Evolutionary conservation across 208 protist species (phyloP), one percentile per base, ranked within the genome.

Genomic region (Trypanosoma avium): DNA sequence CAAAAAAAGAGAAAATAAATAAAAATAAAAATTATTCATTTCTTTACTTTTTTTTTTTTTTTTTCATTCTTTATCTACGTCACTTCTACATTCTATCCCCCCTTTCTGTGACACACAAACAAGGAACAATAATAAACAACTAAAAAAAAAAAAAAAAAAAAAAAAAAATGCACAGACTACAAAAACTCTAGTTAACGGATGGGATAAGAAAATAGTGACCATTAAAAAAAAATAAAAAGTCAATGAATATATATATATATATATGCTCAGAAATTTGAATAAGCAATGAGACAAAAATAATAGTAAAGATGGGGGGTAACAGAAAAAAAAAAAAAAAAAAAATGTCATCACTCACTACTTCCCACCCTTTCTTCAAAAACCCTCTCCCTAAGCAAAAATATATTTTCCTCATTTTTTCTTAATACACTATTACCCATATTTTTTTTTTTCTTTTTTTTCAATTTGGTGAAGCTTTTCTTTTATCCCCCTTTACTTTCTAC

Each of bases 271-370:
- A n/a, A n/a, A n/a, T n/a, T n/a, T n/a, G n/a, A n/a, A n/a, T n/a
- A n/a, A n/a, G n/a, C n/a, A n/a, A n/a, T n/a, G 3, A 68, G 17
- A 50, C 35, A 47, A 78, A 46, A 33, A 52, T 43, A 36, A 53
- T 27, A 71, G 33, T 17, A 38, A 42, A 47, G 27, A 33, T n/a
- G 15, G 32, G 4, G 6, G 49, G n/a, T 42, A 58, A 56, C 38
- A 61, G 61, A 26, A 66, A 66, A 61, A 57, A 35, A 66, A 66
- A 61, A 13, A 68, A 69, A 52, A n/a, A n/a, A n/a, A n/a, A n/a
- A n/a, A n/a, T n/a, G n/a, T 22, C 66, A 21, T 22, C 19, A 21
- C 62, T 61, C 22, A 64, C 19, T 62, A 27, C 4, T 35, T 21
- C 32, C 65, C n/a, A n/a, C n/a, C n/a, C n/a, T n/a, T n/a, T n/a